These are phyloP conservation scores for Cucurbita maxima DNA, from an alignment of 306 rosid species.

Conservation along the genomic window DNA sequence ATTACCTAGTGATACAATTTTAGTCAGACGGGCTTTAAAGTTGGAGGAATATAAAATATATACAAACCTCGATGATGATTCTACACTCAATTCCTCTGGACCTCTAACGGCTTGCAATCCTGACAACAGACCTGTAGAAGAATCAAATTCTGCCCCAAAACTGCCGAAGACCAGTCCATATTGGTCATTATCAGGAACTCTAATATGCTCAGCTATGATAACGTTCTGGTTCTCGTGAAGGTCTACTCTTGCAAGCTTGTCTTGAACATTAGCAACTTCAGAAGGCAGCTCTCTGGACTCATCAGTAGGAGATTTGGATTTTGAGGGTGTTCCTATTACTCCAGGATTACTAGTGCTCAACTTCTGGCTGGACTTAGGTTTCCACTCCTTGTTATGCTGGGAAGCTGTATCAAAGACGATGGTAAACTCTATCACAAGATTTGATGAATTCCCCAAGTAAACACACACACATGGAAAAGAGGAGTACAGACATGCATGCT, in stretches of 20 bases:
- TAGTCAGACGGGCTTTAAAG: background rate
- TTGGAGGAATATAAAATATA: background rate
- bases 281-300: constrained; percentile 35
- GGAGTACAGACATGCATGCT: background rate
- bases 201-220: constrained; percentile 77
- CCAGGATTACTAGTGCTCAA: constrained; percentile 41
- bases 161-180: constrained; percentile 83
- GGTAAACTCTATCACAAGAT: constrained; percentile 13
- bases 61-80: constrained; percentile 50
- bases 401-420: constrained; percentile 44
- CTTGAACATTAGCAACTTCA: constrained; percentile 42
- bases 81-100: constrained; percentile 35
- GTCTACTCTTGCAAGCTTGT: constrained; percentile 38
- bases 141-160: constrained; percentile 51
- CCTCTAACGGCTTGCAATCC: constrained; percentile 30
- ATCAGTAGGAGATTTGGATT: constrained; percentile 41
- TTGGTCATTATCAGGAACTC: constrained; percentile 76
- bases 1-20: background rate
- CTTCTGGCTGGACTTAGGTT: constrained; percentile 85
- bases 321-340: constrained; percentile 71
- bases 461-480: constrained; percentile 3
- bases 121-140: constrained; percentile 25
- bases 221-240: constrained; percentile 60
- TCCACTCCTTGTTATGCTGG: constrained; percentile 90
- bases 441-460: constrained; percentile 5